Evolutionary conservation across 768 basidiomycete species (phyloP).

Genomic region (Lactarius akahatsu): DNA sequence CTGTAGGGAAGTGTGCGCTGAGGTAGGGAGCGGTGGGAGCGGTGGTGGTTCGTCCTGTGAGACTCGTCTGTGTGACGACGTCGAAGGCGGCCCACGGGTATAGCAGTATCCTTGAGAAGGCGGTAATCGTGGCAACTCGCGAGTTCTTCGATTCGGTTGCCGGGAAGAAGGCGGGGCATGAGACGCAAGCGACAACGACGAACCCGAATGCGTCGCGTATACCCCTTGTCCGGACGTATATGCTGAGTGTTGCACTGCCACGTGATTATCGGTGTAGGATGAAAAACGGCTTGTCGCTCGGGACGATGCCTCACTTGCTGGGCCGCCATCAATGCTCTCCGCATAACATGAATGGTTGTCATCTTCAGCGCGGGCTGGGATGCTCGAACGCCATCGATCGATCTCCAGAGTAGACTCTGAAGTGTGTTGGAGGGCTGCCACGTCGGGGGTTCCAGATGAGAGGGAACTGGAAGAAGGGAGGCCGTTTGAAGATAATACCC

Average conservation of each 20-base stretch:
- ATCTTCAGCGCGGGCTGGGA: not conserved
- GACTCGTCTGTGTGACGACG: not conserved
- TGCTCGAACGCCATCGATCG: conserved; percentile 15
- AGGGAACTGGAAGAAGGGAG: not conserved
- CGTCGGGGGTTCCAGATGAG: not conserved
- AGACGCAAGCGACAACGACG: conserved; percentile 5
- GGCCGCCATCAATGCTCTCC: conserved; percentile 3
- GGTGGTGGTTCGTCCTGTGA: conserved; percentile 6
- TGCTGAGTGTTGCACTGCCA: not conserved
- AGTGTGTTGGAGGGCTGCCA: too few relatives aligned
- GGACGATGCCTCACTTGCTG: conserved; percentile 1
- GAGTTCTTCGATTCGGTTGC: conserved; percentile 5
- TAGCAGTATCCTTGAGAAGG: too few relatives aligned
- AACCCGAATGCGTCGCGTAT: too few relatives aligned
- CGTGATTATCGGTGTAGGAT: conserved; percentile 1
- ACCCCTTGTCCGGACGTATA: not conserved
- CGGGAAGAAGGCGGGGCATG: not conserved
- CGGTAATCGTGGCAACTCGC: conserved; percentile 5
- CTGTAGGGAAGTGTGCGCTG: not conserved
- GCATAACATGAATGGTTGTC: not conserved
- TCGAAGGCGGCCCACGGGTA: not conserved
- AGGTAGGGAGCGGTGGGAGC: conserved; percentile 4
- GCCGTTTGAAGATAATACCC: too few relatives aligned
- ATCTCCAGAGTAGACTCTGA: conserved; percentile 10
- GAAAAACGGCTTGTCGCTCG: conserved; percentile 14